Evolutionary conservation across 306 rosid genomes (phyloP).

Genomic region (Castanea sativa): DNA sequence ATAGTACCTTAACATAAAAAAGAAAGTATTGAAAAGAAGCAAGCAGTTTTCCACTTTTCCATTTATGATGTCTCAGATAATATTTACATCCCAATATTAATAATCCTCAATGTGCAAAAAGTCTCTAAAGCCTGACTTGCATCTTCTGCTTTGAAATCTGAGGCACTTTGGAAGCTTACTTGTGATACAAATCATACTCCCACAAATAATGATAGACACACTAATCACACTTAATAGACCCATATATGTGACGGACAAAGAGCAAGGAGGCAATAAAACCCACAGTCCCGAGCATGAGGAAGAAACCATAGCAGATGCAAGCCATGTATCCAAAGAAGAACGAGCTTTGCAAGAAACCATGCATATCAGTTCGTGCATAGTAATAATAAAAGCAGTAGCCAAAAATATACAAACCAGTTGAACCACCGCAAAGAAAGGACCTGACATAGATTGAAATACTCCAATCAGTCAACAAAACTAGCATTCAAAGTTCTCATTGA

Average conservation of each 20-base stretch:
- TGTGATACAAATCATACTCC: too few species aligned
- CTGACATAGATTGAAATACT: slow-evolving; percentile 28
- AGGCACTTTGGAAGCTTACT: too few species aligned
- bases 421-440: slow-evolving; percentile 95
- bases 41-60: too few species aligned
- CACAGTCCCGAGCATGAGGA: slow-evolving; percentile 89
- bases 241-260: slow-evolving; percentile 92
- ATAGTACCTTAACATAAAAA: too few species aligned
- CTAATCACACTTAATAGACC: slow-evolving; percentile 97
- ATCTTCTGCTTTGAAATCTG: too few species aligned
- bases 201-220: too few species aligned
- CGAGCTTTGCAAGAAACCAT: slow-evolving; percentile 93
- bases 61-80: too few species aligned
- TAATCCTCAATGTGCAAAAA: too few species aligned
- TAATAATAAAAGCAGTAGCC: slow-evolving; percentile 94
- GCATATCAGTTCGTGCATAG: slow-evolving; percentile 85
- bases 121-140: too few species aligned
- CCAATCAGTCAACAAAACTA: slow-evolving; percentile 12
- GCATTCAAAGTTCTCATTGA: background rate
- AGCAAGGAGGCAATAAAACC: slow-evolving; percentile 88
- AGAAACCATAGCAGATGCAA: slow-evolving; percentile 97
- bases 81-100: too few species aligned
- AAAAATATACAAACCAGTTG: slow-evolving; percentile 89
- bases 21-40: too few species aligned
- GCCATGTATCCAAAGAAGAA: slow-evolving; percentile 99